These are phyloP conservation scores for Odontarrhena argentea DNA, from an alignment of 345 rosid species.

Conservation along the genomic window DNA sequence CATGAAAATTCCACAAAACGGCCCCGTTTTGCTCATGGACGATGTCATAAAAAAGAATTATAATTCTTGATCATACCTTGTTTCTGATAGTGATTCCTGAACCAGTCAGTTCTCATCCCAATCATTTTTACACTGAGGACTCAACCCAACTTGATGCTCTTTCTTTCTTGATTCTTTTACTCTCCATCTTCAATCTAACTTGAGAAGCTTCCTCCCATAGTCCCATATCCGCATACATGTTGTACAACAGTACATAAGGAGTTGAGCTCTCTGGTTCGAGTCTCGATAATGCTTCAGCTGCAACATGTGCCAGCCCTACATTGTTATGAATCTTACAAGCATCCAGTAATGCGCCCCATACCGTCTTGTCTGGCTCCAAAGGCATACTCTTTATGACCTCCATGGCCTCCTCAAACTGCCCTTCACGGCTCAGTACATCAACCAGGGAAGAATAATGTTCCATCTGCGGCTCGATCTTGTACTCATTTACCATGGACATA, in stretches of 20 bases:
- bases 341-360: constrained; percentile 80
- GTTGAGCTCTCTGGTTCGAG: constrained; percentile 74
- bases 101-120: neutral
- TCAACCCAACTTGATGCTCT: constrained; percentile 56
- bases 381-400: constrained; percentile 60
- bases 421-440: constrained; percentile 57
- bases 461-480: constrained; percentile 54
- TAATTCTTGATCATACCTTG: no score
- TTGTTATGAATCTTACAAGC: constrained; percentile 66
- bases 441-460: constrained; percentile 72
- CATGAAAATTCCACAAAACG: no score
- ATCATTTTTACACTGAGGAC: constrained; percentile 24
- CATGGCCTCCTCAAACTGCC: constrained; percentile 65
- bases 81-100: neutral
- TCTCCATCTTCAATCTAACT: constrained; percentile 60
- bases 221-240: constrained; percentile 66
- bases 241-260: constrained; percentile 63
- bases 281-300: constrained; percentile 67
- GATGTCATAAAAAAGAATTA: no score
- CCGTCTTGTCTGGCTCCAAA: constrained; percentile 60
- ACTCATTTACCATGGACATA: constrained; percentile 54
- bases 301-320: constrained; percentile 54
- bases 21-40: no score
- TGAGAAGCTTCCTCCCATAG: constrained; percentile 64
- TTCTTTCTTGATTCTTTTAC: constrained; percentile 54